A percentile compares a stretch with the other conserved stretches of the same genome.
phyloP scores from a whole-genome alignment of 257 asterid genomes.

The Ocimum tenuiflorum region DNA sequence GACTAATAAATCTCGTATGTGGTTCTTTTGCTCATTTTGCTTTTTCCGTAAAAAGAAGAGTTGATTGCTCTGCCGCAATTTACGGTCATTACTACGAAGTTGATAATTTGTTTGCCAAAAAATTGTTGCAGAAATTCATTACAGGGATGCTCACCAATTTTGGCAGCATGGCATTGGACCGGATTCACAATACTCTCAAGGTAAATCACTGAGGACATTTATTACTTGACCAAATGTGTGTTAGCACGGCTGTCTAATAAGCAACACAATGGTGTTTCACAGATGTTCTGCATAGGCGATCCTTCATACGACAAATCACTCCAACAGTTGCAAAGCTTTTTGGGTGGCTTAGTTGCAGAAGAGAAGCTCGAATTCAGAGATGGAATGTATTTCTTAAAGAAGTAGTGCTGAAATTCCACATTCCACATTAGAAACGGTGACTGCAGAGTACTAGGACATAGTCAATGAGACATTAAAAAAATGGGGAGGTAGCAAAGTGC shows the following conservation, averaged over 20 bases:
- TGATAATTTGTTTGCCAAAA: neutral
- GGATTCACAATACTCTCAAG: conserved; percentile 95
- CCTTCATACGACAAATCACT: conserved; percentile 90
- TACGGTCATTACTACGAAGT: neutral
- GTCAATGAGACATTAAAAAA: no score
- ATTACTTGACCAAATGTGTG: no score
- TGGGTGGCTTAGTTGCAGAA: conserved; percentile 81
- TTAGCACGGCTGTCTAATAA: neutral
- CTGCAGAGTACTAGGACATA: no score
- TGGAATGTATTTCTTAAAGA: conserved; percentile 62
- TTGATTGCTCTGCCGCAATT: neutral
- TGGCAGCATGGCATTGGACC: conserved; percentile 95
- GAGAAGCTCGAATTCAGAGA: conserved; percentile 83
- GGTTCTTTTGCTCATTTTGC: no score
- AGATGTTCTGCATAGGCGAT: conserved; percentile 96
- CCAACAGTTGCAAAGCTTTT: conserved; percentile 86
- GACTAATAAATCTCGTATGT: no score
- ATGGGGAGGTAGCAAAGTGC: no score
- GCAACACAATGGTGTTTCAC: conserved; percentile 9
- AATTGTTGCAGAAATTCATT: conserved; percentile 71
- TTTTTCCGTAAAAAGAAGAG: no score
- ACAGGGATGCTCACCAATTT: conserved; percentile 93
- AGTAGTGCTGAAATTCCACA: conserved; percentile 19
- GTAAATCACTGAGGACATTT: conserved; percentile 38
- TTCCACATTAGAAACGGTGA: no score